Evolutionary conservation across 2,329 filamentous ascomycete genomes (phyloP).

Genomic region (Cadophora luteo-olivacea): DNA sequence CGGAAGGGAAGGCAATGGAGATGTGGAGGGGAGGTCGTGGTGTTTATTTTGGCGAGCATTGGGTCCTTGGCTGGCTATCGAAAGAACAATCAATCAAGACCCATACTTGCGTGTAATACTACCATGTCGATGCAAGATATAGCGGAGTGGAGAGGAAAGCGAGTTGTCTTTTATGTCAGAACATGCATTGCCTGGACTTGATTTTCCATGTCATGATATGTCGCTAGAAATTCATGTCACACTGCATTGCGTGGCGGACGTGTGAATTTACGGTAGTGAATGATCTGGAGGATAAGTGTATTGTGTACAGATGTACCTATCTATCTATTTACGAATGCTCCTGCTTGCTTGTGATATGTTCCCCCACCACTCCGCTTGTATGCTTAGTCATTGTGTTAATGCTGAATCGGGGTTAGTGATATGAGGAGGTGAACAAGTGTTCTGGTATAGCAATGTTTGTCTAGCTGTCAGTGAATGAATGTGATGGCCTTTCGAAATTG

Average conservation of each 20-base stretch:
- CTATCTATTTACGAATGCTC: background rate
- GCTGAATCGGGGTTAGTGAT: background rate
- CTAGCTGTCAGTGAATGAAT: background rate
- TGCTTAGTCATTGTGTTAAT: background rate
- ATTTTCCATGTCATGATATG: background rate
- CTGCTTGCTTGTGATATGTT: background rate
- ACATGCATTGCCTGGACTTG: constrained; percentile 28
- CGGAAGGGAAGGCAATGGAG: too few relatives aligned
- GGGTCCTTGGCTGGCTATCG: background rate
- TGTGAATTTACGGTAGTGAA: background rate
- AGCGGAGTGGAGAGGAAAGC: background rate
- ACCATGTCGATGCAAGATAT: background rate
- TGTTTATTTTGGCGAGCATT: background rate
- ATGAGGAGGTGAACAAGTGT: background rate
- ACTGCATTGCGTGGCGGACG: constrained; percentile 4
- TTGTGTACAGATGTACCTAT: background rate
- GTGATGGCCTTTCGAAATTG: background rate
- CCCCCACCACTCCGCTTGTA: too few relatives aligned
- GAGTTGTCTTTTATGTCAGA: background rate
- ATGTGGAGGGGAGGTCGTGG: background rate
- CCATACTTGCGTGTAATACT: constrained; percentile 13
- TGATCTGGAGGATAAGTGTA: background rate
- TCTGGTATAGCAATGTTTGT: background rate
- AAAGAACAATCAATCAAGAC: constrained; percentile 3
- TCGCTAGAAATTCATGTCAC: constrained; percentile 1